These are phyloP conservation scores for Penstemon davidsonii DNA, from an alignment of 257 asterid genomes.

Conservation along the genomic window DNA sequence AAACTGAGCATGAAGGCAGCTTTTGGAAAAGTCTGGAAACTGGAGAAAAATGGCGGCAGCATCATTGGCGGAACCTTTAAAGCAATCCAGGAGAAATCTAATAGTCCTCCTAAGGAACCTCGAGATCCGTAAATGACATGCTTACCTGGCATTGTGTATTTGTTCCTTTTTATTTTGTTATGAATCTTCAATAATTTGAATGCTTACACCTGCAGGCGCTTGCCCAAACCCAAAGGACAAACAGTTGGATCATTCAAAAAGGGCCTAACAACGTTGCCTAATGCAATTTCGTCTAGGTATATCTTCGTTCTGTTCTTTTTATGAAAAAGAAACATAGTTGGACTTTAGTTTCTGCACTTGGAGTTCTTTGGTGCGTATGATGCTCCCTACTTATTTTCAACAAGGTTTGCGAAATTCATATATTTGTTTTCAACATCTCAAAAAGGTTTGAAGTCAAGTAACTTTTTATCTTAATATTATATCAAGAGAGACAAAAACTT, in stretches of 20 bases:
- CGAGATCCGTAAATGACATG: slow-evolving; percentile 76
- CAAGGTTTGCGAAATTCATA: slow-evolving; percentile 1
- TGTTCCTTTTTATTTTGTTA: slow-evolving; percentile 25
- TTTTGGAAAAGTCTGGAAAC: slow-evolving; percentile 95
- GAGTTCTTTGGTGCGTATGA: slow-evolving; percentile 1
- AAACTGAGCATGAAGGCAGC: slow-evolving; percentile 97
- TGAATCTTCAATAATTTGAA: slow-evolving; percentile 30
- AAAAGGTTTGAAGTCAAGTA: background rate
- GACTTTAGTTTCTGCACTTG: slow-evolving; percentile 5
- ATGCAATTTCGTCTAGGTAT: slow-evolving; percentile 80
- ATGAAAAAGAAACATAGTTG: background rate
- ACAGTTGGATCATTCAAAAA: slow-evolving; percentile 92
- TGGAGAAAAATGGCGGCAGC: slow-evolving; percentile 93
- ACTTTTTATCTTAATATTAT: slow-evolving; percentile 10
- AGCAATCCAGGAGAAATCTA: slow-evolving; percentile 68
- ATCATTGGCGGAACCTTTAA: slow-evolving; percentile 89
- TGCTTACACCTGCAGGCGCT: slow-evolving; percentile 59
- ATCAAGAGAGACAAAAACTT: slow-evolving; percentile 1
- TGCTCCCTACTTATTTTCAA: slow-evolving; percentile 14
- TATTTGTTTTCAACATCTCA: background rate
- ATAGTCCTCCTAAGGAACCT: slow-evolving; percentile 44
- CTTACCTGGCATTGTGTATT: slow-evolving; percentile 27
- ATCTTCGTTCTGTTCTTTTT: slow-evolving; percentile 15
- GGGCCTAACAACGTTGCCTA: slow-evolving; percentile 78
- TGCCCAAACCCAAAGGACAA: slow-evolving; percentile 94